Evolutionary conservation across 805 yeast genomes (phyloP).

Genomic region (Hermanozyma aechmeae): DNA sequence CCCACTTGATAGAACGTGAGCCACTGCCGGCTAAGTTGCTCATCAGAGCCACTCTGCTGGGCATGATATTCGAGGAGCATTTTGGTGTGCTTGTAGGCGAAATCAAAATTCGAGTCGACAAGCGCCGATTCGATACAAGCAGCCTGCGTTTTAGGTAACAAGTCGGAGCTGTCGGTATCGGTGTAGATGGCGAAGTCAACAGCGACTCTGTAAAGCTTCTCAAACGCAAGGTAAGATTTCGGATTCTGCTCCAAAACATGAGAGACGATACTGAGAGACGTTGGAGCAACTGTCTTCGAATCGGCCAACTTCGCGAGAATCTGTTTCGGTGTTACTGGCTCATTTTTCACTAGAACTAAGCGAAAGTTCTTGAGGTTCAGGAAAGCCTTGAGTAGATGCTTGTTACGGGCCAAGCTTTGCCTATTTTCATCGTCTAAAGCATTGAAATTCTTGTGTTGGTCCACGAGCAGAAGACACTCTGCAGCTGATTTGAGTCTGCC

Average conservation of each 20-base stretch:
- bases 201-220: slow-evolving; percentile 31
- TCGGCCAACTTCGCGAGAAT: slow-evolving; percentile 3
- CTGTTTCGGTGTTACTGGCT: slow-evolving; percentile 10
- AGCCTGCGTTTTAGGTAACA: slow-evolving; percentile 24
- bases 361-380: slow-evolving; percentile 26
- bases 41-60: no score
- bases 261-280: slow-evolving; percentile 25
- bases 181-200: slow-evolving; percentile 33
- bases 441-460: slow-evolving; percentile 3
- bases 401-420: slow-evolving; percentile 11
- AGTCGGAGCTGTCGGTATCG: slow-evolving; percentile 7
- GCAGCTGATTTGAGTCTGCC: slow-evolving; percentile 19
- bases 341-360: slow-evolving; percentile 9
- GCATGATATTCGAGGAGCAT: slow-evolving; percentile 23
- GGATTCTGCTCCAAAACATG: slow-evolving; percentile 46
- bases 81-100: slow-evolving; percentile 40
- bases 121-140: slow-evolving; percentile 63
- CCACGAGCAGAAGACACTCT: slow-evolving; percentile 19
- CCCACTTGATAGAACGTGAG: slow-evolving; percentile 67
- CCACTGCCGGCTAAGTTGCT: slow-evolving; percentile 41
- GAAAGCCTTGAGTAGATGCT: slow-evolving; percentile 29
- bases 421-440: slow-evolving; percentile 1
- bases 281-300: slow-evolving; percentile 7
- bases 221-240: slow-evolving; percentile 36
- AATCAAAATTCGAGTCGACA: slow-evolving; percentile 50